Evolutionary conservation across 228 moss, liverwort and hornwort species (phyloP).

Genomic region (Sphagnum fallax): DNA sequence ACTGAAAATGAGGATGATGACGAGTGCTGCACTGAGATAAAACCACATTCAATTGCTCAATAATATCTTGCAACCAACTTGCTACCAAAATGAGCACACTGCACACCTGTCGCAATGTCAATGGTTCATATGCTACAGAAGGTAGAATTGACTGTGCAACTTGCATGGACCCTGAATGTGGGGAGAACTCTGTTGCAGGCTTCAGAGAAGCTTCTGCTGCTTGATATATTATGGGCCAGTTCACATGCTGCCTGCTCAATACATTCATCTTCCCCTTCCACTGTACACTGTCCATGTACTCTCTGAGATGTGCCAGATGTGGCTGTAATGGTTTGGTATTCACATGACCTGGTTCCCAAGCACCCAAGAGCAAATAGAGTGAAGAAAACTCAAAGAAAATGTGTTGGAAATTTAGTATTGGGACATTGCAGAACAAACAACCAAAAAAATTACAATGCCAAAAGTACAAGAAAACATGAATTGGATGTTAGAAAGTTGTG

Average conservation of each 20-base stretch:
- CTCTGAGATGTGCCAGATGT: conserved; percentile 1
- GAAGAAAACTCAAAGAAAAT: no score
- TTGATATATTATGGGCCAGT: conserved; percentile 68
- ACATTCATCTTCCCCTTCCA: conserved; percentile 55
- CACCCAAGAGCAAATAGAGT: no score
- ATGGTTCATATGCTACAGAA: conserved; percentile 53
- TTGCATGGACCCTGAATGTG: conserved; percentile 34
- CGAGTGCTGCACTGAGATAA: no score
- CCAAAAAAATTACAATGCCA: no score
- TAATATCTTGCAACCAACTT: no score
- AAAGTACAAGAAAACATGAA: no score
- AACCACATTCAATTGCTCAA: no score
- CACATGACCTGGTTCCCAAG: no score
- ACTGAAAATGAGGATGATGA: no score
- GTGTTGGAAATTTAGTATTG: not conserved
- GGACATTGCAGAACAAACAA: not conserved
- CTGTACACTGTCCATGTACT: conserved; percentile 23
- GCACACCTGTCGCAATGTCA: conserved; percentile 53
- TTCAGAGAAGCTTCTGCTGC: conserved; percentile 63
- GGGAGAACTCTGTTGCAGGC: conserved; percentile 22
- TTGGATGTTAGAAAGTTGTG: no score
- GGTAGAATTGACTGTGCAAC: conserved; percentile 24
- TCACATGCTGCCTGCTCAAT: conserved; percentile 75
- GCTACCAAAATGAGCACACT: not conserved
- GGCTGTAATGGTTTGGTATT: no score